phyloP scores from a whole-genome alignment of 129 eudicot species.

The Gnaphalium uliginosum region DNA sequence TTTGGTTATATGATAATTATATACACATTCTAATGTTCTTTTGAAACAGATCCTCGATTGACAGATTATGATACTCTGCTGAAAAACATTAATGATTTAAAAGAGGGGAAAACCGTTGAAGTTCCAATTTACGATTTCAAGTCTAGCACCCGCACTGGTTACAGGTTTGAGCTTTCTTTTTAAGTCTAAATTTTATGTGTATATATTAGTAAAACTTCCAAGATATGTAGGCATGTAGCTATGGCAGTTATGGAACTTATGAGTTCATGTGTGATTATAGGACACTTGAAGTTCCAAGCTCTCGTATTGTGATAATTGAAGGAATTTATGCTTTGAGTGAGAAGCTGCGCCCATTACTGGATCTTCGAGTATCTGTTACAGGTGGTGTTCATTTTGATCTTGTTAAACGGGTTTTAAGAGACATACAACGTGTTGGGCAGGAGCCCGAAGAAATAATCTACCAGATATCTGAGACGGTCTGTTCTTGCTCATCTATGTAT shows the following conservation, averaged over 20 bases:
- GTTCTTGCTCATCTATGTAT: conserved; percentile 28
- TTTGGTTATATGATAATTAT: not conserved
- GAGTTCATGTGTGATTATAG: conserved; percentile 41
- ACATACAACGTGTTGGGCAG: conserved; percentile 97
- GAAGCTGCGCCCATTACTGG: conserved; percentile 74
- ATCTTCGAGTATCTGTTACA: conserved; percentile 91
- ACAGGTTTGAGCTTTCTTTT: conserved; percentile 48
- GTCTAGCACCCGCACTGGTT: conserved; percentile 86
- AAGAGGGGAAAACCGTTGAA: conserved; percentile 66
- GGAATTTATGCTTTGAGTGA: conserved; percentile 95
- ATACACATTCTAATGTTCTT: conserved; percentile 7
- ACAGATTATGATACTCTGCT: conserved; percentile 92
- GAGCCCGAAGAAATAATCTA: conserved; percentile 92
- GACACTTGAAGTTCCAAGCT: conserved; percentile 88
- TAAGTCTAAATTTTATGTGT: not conserved
- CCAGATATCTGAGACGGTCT: conserved; percentile 95
- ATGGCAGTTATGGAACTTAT: conserved; percentile 14
- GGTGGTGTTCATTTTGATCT: conserved; percentile 99
- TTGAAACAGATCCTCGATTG: conserved; percentile 82
- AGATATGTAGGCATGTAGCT: not conserved
- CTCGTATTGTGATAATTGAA: conserved; percentile 86
- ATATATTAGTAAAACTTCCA: not conserved
- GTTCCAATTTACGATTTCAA: conserved; percentile 90
- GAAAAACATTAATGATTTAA: conserved; percentile 72
- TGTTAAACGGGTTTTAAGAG: conserved; percentile 89